Percentiles rank a stretch among this genome's conserved stretches.
Evolutionary conservation across 345 rosid species (phyloP).

Genomic region (Carallia brachiata): DNA sequence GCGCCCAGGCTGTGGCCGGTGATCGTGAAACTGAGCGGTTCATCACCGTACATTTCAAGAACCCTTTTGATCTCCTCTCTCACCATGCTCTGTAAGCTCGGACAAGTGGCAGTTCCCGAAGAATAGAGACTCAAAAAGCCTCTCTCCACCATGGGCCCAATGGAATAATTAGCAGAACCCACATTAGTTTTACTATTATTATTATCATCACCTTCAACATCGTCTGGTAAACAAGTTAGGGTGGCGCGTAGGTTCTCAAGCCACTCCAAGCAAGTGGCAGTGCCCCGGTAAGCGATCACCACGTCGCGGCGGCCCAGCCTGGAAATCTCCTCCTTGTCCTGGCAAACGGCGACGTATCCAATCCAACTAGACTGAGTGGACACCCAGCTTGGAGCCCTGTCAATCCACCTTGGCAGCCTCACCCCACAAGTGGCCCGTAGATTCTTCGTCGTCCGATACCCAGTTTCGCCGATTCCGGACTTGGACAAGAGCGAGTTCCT

Average conservation of each 20-base stretch:
- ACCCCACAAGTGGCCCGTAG: constrained; percentile 25
- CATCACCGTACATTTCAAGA: constrained; percentile 57
- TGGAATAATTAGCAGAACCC: background rate
- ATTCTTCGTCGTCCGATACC: constrained; percentile 23
- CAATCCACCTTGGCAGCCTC: constrained; percentile 22
- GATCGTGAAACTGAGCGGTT: constrained; percentile 76
- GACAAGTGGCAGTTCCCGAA: constrained; percentile 50
- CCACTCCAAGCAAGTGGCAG: constrained; percentile 34
- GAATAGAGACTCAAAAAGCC: constrained; percentile 84
- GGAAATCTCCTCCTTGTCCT: constrained; percentile 28
- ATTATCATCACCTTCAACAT: too few relatives aligned
- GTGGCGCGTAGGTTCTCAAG: constrained; percentile 32
- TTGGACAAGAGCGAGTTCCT: constrained; percentile 1
- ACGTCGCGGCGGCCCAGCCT: constrained; percentile 32
- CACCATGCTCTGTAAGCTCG: constrained; percentile 63
- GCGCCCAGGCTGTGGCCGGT: constrained; percentile 98
- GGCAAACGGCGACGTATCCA: constrained; percentile 33
- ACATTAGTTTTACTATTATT: constrained; percentile 8
- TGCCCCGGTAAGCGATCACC: constrained; percentile 30
- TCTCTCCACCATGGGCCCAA: constrained; percentile 80
- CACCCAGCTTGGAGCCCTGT: constrained; percentile 17
- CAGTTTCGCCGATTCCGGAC: constrained; percentile 16
- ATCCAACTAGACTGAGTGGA: constrained; percentile 26
- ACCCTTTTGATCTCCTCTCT: constrained; percentile 56
- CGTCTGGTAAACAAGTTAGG: constrained; percentile 2